These are phyloP conservation scores for Teratosphaeriaceae sp. DNA, from an alignment of 2,329 filamentous ascomycete genomes.

Conservation along the genomic window DNA sequence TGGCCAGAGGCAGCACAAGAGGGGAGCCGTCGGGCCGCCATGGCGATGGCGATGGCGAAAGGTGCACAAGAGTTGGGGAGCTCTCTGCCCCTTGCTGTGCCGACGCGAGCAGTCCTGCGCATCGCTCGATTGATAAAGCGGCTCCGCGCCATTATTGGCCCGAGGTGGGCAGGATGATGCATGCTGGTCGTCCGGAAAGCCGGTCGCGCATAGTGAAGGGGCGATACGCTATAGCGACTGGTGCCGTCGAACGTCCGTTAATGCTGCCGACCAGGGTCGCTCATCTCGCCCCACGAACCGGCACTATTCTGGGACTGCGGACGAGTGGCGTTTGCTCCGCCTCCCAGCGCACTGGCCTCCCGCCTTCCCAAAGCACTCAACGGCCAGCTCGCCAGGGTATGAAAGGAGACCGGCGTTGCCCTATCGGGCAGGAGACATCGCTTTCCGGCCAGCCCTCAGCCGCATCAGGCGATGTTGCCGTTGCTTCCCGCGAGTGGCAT, in stretches of 20 bases:
- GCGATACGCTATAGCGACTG: slow-evolving; percentile 1
- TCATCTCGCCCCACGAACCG: neutral
- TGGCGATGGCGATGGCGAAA: slow-evolving; percentile 12
- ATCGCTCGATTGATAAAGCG: slow-evolving; percentile 8
- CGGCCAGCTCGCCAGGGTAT: neutral
- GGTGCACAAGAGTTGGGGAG: slow-evolving; percentile 14
- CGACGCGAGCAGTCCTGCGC: slow-evolving; percentile 8
- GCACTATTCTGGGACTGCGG: too few species aligned
- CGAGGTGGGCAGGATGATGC: slow-evolving; percentile 1
- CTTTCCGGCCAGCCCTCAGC: neutral
- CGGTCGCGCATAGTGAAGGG: slow-evolving; percentile 1
- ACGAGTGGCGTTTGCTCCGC: neutral
- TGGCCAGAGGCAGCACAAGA: slow-evolving; percentile 12
- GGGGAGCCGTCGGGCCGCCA: slow-evolving; percentile 16
- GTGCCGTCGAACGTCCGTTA: neutral
- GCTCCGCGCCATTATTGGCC: slow-evolving; percentile 4
- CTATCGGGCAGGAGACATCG: neutral
- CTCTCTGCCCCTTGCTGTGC: slow-evolving; percentile 18
- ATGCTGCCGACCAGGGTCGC: neutral
- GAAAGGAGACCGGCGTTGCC: neutral
- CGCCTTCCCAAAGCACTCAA: neutral
- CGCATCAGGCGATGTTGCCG: neutral
- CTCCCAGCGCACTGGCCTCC: neutral
- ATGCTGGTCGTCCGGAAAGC: neutral
- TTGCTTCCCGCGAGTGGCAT: neutral